A percentile compares a stretch with the other conserved stretches of the same genome.
Evolutionary conservation across 2,329 filamentous ascomycete genomes (phyloP).

Genomic region (Fonsecaea multimorphosa): DNA sequence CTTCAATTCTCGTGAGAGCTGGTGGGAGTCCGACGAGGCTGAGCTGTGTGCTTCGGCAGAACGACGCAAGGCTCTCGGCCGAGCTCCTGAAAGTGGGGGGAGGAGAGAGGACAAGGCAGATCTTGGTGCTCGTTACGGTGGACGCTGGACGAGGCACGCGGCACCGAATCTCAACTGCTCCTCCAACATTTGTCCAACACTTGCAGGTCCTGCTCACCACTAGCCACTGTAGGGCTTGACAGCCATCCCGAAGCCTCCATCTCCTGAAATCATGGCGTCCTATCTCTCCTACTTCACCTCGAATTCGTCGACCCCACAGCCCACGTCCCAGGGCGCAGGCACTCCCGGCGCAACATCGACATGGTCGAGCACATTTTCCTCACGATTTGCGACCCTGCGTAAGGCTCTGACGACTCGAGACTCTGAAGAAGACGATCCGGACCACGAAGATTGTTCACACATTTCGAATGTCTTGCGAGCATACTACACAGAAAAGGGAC

Average conservation of each 20-base stretch:
- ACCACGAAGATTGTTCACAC: conserved; percentile 83
- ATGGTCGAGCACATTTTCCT: conserved; percentile 63
- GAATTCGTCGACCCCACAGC: conserved; percentile 30
- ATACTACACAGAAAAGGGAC: conserved; percentile 90
- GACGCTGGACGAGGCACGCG: too few species aligned
- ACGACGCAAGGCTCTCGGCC: not conserved
- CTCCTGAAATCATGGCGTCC: conserved; percentile 28
- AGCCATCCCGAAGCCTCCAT: not conserved
- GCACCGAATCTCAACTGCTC: not conserved
- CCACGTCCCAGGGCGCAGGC: conserved; percentile 22
- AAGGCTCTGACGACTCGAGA: conserved; percentile 70
- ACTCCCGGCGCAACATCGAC: conserved; percentile 32
- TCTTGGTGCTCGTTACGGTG: too few species aligned
- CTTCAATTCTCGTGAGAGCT: not conserved
- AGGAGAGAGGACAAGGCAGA: not conserved
- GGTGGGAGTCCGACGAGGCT: not conserved
- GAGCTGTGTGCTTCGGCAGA: too few species aligned
- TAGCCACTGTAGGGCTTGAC: not conserved
- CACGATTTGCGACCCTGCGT: conserved; percentile 66
- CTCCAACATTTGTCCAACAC: not conserved
- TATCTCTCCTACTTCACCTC: conserved; percentile 39
- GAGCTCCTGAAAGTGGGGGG: not conserved
- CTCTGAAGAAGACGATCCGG: conserved; percentile 66
- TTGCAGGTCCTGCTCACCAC: not conserved
- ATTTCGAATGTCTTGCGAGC: conserved; percentile 89